Evolutionary conservation across 768 basidiomycete genomes (phyloP), one percentile per base, ranked within the genome.

Genomic region (Scleroderma bovista): DNA sequence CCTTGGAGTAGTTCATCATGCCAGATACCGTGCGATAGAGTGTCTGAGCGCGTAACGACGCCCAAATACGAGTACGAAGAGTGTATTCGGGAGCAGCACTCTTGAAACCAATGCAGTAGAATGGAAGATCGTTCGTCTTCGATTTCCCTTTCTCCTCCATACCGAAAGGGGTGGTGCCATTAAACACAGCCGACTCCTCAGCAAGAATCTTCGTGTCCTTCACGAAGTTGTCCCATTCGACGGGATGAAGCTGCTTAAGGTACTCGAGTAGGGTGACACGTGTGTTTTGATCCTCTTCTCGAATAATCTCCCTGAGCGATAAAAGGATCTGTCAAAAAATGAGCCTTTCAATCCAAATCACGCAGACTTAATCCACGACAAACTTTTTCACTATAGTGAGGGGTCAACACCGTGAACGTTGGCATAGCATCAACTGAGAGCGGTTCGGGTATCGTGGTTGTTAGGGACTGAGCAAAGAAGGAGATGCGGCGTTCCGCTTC

Each of bases 1-100:
- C 96, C 74, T 99, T 99, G 57, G 90, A 84, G 68, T 99, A 98
- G 73, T 99, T 99, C 96, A 98, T 98, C 91, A 99, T 97, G 46
- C 96, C 96, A 32, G 96, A 97, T 16, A 99, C 95, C 13, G 96
- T 99, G 57, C 96, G 84, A 66, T 99, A 98, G 17, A 99, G 81
- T 2, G 96, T 99, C 74, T 99, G 96, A 16, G 96, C 96, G 47
- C 96, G 91, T 9, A 99, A 81, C 6, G 95, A 97, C 9, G 96
- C 94, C 96, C 96, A 99, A 61, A 99, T 99, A 65, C 96, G 86
- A 8, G 96, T 99, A 52, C 96, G 93, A 13, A 99, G 79, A 2
- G 96, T 99, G 67, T 94, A 99, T 68, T 99, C 96, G 3, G 95
- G 96, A 3, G 94, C 92, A 17, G 95, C 92, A 55, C 88, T 94